phyloP scores from a whole-genome alignment of 2,329 filamentous ascomycete genomes.

The Alternaria sp. region DNA sequence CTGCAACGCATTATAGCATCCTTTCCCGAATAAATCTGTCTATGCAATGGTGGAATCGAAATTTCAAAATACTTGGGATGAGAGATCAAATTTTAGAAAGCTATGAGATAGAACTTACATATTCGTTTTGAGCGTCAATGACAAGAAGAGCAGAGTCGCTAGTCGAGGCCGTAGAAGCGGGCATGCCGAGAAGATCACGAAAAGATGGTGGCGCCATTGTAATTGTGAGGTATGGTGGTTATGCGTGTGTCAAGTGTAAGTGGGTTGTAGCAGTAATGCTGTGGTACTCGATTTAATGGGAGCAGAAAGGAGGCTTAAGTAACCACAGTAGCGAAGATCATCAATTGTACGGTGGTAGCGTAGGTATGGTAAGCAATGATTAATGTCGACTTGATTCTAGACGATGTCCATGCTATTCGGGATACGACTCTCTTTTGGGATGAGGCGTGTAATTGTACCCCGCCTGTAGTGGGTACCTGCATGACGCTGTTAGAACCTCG shows the following conservation, averaged over 20 bases:
- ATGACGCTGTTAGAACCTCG: slow-evolving; percentile 7
- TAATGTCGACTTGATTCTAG: neutral
- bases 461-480: slow-evolving; percentile 9
- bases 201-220: slow-evolving; percentile 45
- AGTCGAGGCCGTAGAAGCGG: slow-evolving; percentile 64
- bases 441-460: neutral
- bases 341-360: neutral
- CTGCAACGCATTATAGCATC: neutral
- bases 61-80: neutral
- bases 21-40: neutral
- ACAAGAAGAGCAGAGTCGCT: slow-evolving; percentile 57
- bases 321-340: neutral
- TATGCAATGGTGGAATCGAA: neutral
- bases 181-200: slow-evolving; percentile 63
- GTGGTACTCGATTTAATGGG: neutral
- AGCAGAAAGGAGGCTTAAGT: neutral
- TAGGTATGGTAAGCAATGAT: neutral
- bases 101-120: slow-evolving; percentile 61
- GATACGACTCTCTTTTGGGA: slow-evolving; percentile 1
- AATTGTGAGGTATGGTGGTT: neutral
- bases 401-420: neutral
- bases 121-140: slow-evolving; percentile 20
- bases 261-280: neutral
- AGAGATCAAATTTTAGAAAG: slow-evolving; percentile 58
- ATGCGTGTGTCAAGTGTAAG: neutral